These are phyloP conservation scores for Penicillium griseofulvum DNA, from an alignment of 2,329 filamentous ascomycete species.

Conservation along the genomic window DNA sequence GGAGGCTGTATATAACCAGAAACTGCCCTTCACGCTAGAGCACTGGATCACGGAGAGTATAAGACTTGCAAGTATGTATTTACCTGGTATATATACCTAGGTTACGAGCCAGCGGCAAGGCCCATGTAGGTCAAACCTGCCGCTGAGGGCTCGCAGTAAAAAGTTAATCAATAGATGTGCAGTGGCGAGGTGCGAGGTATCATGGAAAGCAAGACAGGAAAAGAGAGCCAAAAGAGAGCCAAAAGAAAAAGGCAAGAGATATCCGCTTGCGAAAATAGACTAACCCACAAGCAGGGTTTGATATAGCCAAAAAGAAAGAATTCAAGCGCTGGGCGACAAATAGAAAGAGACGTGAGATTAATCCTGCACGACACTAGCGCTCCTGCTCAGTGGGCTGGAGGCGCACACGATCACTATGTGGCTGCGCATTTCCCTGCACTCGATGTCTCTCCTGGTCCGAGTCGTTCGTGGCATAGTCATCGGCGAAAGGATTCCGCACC, in stretches of 20 bases:
- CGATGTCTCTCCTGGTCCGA: constrained; percentile 11
- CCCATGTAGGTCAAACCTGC: not conserved
- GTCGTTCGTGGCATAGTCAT: constrained; percentile 26
- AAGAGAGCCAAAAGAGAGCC: not conserved
- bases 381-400: constrained; percentile 15
- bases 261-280: not conserved
- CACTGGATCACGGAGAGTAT: not conserved
- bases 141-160: not conserved
- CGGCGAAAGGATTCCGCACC: constrained; percentile 44
- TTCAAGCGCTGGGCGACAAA: not conserved
- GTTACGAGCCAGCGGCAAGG: not conserved
- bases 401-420: constrained; percentile 5
- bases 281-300: not conserved
- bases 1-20: not conserved
- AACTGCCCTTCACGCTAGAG: not conserved
- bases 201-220: not conserved
- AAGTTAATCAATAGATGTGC: not conserved
- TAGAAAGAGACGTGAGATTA: not conserved
- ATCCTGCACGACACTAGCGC: constrained; percentile 5
- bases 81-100: not conserved
- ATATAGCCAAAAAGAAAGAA: not conserved
- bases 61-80: not conserved
- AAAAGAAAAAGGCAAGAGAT: not conserved
- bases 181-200: constrained; percentile 1
- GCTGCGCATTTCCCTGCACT: not conserved